A percentile compares a stretch with the other conserved stretches of the same genome.
phyloP scores from a whole-genome alignment of 768 basidiomycete genomes.

The Kwoniella dendrophila region DNA sequence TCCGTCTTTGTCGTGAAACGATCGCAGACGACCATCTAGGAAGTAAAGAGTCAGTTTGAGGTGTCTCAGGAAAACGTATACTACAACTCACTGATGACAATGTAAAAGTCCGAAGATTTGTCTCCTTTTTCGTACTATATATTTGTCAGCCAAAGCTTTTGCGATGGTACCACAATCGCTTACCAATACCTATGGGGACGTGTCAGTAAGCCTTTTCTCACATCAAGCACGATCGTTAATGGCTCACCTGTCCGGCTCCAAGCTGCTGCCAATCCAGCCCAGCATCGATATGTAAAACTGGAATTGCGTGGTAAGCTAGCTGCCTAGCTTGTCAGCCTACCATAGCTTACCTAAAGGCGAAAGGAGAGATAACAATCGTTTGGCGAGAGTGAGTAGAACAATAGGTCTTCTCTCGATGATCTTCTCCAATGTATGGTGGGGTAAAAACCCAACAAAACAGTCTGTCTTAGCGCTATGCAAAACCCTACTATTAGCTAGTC shows the following conservation, averaged over 20 bases:
- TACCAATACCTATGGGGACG: slow-evolving; percentile 13
- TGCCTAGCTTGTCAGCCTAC: background rate
- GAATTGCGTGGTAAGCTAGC: background rate
- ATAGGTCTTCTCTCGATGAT: slow-evolving; percentile 93
- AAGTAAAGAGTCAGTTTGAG: background rate
- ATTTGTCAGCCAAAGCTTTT: background rate
- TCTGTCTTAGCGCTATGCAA: slow-evolving; percentile 77
- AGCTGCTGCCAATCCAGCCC: slow-evolving; percentile 99
- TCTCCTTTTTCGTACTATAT: slow-evolving; percentile 86
- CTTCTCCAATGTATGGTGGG: slow-evolving; percentile 81
- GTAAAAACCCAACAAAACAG: slow-evolving; percentile 94
- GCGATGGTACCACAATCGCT: background rate
- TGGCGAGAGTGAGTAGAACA: slow-evolving; percentile 90
- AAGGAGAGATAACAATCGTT: slow-evolving; percentile 89
- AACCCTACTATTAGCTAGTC: background rate
- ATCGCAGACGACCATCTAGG: slow-evolving; percentile 80
- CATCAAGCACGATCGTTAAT: background rate
- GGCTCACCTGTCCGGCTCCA: slow-evolving; percentile 75
- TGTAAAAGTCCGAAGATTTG: slow-evolving; percentile 91
- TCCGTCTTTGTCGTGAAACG: slow-evolving; percentile 75
- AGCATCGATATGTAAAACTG: slow-evolving; percentile 94
- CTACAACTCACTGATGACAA: slow-evolving; percentile 60
- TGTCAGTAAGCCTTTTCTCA: background rate
- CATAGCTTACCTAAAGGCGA: slow-evolving; percentile 75
- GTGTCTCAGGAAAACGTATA: background rate